Conservation (phyloP, 805 yeast genomes). For the Zygosaccharomyces rouxii region DNA sequence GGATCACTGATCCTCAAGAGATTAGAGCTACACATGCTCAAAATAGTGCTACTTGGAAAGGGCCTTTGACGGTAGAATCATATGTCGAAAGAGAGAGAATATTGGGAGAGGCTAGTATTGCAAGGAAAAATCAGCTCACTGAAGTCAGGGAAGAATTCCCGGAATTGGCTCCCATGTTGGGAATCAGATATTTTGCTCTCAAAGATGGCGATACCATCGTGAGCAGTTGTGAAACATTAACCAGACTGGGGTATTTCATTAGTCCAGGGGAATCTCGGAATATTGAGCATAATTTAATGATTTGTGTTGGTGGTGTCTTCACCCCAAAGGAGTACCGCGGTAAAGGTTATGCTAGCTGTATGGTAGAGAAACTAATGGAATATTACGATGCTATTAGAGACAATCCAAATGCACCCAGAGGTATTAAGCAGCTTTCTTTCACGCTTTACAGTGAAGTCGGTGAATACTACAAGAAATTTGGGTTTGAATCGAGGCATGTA, state of each 20-base stretch:
- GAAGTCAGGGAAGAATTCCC: constrained; percentile 17
- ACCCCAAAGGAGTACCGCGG: constrained; percentile 47
- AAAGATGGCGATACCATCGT: constrained; percentile 34
- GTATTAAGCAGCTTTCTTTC: constrained; percentile 34
- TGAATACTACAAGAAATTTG: constrained; percentile 58
- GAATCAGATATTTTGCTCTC: constrained; percentile 37
- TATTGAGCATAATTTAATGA: constrained; percentile 32
- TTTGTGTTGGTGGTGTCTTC: constrained; percentile 57
- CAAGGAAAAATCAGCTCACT: constrained; percentile 17
- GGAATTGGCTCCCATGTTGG: constrained; percentile 26
- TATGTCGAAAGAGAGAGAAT: constrained; percentile 38
- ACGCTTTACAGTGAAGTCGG: constrained; percentile 73
- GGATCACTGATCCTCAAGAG: constrained; percentile 32
- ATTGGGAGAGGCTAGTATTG: constrained; percentile 30
- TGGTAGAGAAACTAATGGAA: constrained; percentile 41
- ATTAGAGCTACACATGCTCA: constrained; percentile 36
- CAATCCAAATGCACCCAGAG: constrained; percentile 23
- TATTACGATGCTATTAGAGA: constrained; percentile 32
- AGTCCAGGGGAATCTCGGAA: constrained; percentile 20
- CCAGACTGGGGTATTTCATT: constrained; percentile 35
- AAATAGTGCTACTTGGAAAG: constrained; percentile 37
- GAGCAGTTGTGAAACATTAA: constrained; percentile 40
- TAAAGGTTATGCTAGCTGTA: constrained; percentile 49
- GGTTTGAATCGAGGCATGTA: constrained; percentile 45
- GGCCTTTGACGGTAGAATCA: constrained; percentile 31